Base-by-base conservation (phyloP, 148 eudicot species). In the Euryodendron excelsum region DNA sequence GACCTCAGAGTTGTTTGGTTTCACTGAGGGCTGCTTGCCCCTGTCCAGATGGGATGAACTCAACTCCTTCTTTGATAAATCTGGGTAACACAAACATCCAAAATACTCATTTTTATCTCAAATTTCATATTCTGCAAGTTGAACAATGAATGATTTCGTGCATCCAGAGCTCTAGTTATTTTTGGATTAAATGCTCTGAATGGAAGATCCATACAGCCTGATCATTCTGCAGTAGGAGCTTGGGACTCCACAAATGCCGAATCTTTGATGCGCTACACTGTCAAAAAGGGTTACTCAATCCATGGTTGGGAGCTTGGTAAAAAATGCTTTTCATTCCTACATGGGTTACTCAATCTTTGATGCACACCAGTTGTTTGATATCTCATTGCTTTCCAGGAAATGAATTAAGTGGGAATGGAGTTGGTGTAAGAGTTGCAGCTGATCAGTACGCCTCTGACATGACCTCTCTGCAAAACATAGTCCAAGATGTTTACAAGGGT, bases 221-320 rank as follows among this genome's bases (percentile, higher is more conserved):
- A 78, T 82, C 87, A 82, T 47, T 76, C 84, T 75, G 80, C 93
- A n/a, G 77, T 77, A 5, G 96, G 98, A 63, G 86, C 91, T 56
- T 94, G 98, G 98, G 91, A 90, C 78, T 73, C 89, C 63, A 78
- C 85, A 5, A 94, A 94, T 87, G 96, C 96, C 13, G 89, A 86
- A 76, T 89, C 92, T 76, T 83, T 94, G 34, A 88, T 94, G 27
- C 85, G 85, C 44, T 94, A 94, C 39, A 91, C 93, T 3, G 93
- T 85, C 18, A 74, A 85, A 72, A 94, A 89, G 82, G 90, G 89
- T 34, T 89, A 91, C 77, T 71, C 64, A 23, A 85, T 93, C 17
- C 63, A 84, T 83, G 96, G 91, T 41, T 93, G 98, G 98, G 98
- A 94, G 73, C 89, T 94, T 67, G 98, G 98, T 93, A 83, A 74